phyloP scores from a whole-genome alignment of 2,329 filamentous ascomycete genomes.

The Arthrobotrys pseudoclavata region DNA sequence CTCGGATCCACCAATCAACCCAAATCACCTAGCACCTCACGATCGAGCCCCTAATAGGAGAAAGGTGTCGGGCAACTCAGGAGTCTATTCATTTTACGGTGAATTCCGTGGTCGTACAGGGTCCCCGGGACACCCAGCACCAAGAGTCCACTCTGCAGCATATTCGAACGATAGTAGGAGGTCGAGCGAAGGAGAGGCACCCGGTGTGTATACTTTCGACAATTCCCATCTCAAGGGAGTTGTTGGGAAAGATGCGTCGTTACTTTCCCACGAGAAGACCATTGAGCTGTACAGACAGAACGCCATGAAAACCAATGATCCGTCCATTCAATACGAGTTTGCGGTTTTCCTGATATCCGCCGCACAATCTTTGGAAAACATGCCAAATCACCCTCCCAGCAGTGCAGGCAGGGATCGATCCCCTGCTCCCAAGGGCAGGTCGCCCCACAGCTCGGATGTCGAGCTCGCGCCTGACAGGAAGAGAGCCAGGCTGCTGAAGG shows the following conservation, averaged over 20 bases:
- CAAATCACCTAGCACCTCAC: conserved; percentile 58
- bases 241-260: conserved; percentile 89
- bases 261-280: conserved; percentile 91
- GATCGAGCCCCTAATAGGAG: conserved; percentile 57
- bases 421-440: conserved; percentile 63
- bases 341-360: conserved; percentile 93
- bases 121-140: conserved; percentile 48
- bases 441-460: conserved; percentile 64
- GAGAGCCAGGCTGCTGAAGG: conserved; percentile 78
- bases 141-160: conserved; percentile 61
- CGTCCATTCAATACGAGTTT: conserved; percentile 93
- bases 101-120: conserved; percentile 58
- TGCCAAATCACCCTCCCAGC: conserved; percentile 39
- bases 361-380: conserved; percentile 71
- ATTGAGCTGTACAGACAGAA: conserved; percentile 98
- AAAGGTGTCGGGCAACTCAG: conserved; percentile 42
- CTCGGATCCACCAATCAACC: conserved; percentile 68
- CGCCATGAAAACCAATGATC: conserved; percentile 95
- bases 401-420: conserved; percentile 61
- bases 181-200: conserved; percentile 76
- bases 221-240: conserved; percentile 83
- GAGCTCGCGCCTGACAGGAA: conserved; percentile 71
- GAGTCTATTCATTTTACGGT: conserved; percentile 57
- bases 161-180: conserved; percentile 66
- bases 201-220: conserved; percentile 74